A percentile compares a stretch with the other conserved stretches of the same genome.
Evolutionary conservation across 2,329 filamentous ascomycete genomes (phyloP).

Genomic region (Hymenoscyphus linearis): DNA sequence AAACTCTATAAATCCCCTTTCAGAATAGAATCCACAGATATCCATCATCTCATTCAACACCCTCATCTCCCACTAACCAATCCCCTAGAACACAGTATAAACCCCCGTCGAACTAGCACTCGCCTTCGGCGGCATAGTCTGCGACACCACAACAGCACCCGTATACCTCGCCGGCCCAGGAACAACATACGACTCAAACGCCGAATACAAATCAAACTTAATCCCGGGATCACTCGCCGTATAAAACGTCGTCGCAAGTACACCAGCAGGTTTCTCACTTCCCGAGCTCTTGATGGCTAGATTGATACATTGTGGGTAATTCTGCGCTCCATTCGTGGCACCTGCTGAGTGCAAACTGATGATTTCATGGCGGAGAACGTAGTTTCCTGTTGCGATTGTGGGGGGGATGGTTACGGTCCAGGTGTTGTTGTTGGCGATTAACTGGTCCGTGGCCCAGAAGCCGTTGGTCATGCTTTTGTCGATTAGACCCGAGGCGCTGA

Average conservation of each 20-base stretch:
- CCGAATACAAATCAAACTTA: slow-evolving; percentile 35
- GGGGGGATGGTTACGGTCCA: slow-evolving; percentile 44
- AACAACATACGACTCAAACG: slow-evolving; percentile 31
- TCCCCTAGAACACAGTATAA: slow-evolving; percentile 11
- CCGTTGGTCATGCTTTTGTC: slow-evolving; percentile 29
- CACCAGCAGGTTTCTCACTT: slow-evolving; percentile 34
- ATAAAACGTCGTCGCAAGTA: slow-evolving; percentile 38
- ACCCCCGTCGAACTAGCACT: slow-evolving; percentile 20
- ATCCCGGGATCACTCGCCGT: slow-evolving; percentile 39
- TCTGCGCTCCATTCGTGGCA: slow-evolving; percentile 41
- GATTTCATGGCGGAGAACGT: slow-evolving; percentile 46
- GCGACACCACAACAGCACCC: slow-evolving; percentile 15
- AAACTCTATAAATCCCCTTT: neutral
- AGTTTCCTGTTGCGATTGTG: slow-evolving; percentile 41
- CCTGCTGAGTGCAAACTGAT: slow-evolving; percentile 28
- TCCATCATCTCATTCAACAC: neutral
- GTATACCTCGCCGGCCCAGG: slow-evolving; percentile 33
- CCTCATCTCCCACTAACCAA: neutral
- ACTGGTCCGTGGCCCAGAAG: slow-evolving; percentile 40
- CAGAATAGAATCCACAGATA: neutral
- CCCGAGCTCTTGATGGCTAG: slow-evolving; percentile 42
- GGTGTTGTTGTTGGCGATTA: slow-evolving; percentile 49
- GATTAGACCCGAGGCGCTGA: slow-evolving; percentile 36
- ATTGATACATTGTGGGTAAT: slow-evolving; percentile 47
- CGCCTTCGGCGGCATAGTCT: slow-evolving; percentile 19